Evolutionary conservation across 2,329 filamentous ascomycete species (phyloP).

Genomic region (Endoconidiophora polonica): DNA sequence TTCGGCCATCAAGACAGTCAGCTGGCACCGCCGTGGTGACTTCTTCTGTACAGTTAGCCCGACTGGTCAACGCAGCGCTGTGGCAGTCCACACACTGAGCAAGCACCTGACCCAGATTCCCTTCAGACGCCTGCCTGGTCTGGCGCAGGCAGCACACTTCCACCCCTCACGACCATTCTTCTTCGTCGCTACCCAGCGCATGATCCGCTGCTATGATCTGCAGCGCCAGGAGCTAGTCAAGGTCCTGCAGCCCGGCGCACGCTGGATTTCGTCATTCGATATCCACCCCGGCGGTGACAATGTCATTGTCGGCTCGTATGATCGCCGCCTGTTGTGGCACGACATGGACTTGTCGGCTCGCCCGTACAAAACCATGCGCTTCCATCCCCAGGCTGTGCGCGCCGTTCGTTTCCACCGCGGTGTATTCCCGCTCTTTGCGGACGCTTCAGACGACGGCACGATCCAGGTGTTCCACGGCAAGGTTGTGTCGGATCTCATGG

Average conservation of each 20-base stretch:
- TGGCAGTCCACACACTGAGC: conserved; percentile 86
- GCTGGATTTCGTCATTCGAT: conserved; percentile 86
- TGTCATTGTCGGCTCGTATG: conserved; percentile 84
- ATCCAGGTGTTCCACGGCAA: conserved; percentile 95
- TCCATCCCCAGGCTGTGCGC: conserved; percentile 83
- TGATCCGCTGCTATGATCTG: conserved; percentile 86
- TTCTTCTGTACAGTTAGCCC: conserved; percentile 89
- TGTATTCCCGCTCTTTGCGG: conserved; percentile 69
- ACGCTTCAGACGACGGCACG: conserved; percentile 86
- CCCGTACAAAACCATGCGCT: conserved; percentile 92
- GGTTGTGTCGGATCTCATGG: conserved; percentile 85
- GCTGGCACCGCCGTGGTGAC: conserved; percentile 87
- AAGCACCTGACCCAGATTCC: conserved; percentile 92
- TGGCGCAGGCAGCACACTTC: conserved; percentile 80
- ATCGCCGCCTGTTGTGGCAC: conserved; percentile 87
- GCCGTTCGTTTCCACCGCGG: conserved; percentile 74
- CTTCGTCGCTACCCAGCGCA: conserved; percentile 89
- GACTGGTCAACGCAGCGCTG: conserved; percentile 56
- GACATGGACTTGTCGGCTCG: conserved; percentile 80
- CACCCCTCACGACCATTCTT: conserved; percentile 85
- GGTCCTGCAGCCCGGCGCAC: conserved; percentile 79
- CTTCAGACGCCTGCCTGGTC: conserved; percentile 60
- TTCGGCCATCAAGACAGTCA: conserved; percentile 68
- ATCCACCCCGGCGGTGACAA: conserved; percentile 90
- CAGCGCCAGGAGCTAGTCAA: conserved; percentile 83